These are phyloP conservation scores for Soucietia sequanensis DNA, from an alignment of 805 yeast genomes.

Conservation along the genomic window DNA sequence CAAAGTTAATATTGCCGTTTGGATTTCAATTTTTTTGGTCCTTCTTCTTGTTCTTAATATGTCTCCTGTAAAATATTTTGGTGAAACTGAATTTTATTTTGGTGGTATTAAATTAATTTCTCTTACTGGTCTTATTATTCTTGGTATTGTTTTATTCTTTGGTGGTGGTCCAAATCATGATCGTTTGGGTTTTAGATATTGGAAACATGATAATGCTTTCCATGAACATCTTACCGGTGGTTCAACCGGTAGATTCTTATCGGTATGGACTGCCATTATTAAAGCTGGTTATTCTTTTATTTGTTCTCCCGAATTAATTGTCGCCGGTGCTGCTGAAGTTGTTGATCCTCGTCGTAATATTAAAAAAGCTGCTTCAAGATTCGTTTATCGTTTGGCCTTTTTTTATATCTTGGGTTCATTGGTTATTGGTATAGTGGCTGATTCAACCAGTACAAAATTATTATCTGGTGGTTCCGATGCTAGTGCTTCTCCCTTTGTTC, in stretches of 20 bases:
- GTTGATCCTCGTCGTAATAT: slow-evolving; percentile 57
- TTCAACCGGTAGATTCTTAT: slow-evolving; percentile 56
- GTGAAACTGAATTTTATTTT: slow-evolving; percentile 38
- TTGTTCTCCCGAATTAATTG: slow-evolving; percentile 51
- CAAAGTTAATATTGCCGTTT: slow-evolving; percentile 32
- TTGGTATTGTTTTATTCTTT: slow-evolving; percentile 35
- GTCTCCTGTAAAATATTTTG: slow-evolving; percentile 30
- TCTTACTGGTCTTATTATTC: slow-evolving; percentile 29
- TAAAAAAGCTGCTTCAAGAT: slow-evolving; percentile 38
- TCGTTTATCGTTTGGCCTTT: slow-evolving; percentile 26
- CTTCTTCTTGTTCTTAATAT: slow-evolving; percentile 25
- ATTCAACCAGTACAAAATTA: slow-evolving; percentile 24
- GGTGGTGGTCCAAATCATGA: slow-evolving; percentile 40
- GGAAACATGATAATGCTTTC: slow-evolving; percentile 35
- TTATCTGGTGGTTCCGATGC: slow-evolving; percentile 36
- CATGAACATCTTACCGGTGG: slow-evolving; percentile 49
- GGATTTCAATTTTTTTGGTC: slow-evolving; percentile 35
- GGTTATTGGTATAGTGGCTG: slow-evolving; percentile 39
- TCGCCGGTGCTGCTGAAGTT: slow-evolving; percentile 49
- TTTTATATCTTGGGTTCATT: slow-evolving; percentile 27
- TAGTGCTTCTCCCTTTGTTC: slow-evolving; percentile 64
- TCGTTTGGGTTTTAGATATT: slow-evolving; percentile 47
- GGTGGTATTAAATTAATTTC: slow-evolving; percentile 31
- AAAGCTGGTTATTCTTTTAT: slow-evolving; percentile 62
- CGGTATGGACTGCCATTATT: slow-evolving; percentile 58